Percentiles rank a stretch among this genome's conserved stretches.
These are phyloP conservation scores for Chytridiales sp. DNA, from an alignment of 371 early-diverging fungal genomes.

Conservation along the genomic window DNA sequence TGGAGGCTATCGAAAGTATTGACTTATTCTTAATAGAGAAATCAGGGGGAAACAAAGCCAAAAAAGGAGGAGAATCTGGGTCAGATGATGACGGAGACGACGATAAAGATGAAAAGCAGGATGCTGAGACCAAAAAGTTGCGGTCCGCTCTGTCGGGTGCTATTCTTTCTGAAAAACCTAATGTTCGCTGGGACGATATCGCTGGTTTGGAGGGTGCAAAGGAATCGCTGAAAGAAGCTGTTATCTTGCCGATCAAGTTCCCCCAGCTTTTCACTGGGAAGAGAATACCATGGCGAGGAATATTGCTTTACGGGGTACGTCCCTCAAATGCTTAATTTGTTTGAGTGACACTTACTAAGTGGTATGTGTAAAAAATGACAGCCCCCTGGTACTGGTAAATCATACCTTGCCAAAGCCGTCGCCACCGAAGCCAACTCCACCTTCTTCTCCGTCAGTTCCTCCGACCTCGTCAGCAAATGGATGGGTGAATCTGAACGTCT, in stretches of 20 bases:
- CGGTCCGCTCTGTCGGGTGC: conserved; percentile 78
- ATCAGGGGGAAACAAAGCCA: conserved; percentile 5
- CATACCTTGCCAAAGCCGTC: conserved; percentile 95
- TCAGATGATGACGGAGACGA: conserved; percentile 51
- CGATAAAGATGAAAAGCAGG: conserved; percentile 65
- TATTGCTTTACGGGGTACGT: conserved; percentile 90
- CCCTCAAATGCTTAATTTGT: not conserved
- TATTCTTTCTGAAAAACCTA: conserved; percentile 92
- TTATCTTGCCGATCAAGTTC: conserved; percentile 96
- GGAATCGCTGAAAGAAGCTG: conserved; percentile 97
- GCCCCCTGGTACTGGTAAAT: conserved; percentile 98
- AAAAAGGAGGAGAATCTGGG: conserved; percentile 26
- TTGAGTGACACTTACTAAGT: not conserved
- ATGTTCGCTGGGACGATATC: conserved; percentile 95
- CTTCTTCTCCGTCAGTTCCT: conserved; percentile 93
- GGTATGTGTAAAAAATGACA: conserved; percentile 34
- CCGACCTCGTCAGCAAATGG: conserved; percentile 96
- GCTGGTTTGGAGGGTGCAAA: conserved; percentile 98
- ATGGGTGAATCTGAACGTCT: conserved; percentile 96
- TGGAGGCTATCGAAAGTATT: no score
- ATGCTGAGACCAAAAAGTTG: conserved; percentile 90
- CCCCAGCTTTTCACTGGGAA: conserved; percentile 92
- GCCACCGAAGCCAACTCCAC: conserved; percentile 95
- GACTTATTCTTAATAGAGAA: not conserved
- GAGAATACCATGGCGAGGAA: conserved; percentile 96